Evolutionary conservation across 805 yeast genomes (phyloP).

Genomic region (Saccharomyces mikatae): DNA sequence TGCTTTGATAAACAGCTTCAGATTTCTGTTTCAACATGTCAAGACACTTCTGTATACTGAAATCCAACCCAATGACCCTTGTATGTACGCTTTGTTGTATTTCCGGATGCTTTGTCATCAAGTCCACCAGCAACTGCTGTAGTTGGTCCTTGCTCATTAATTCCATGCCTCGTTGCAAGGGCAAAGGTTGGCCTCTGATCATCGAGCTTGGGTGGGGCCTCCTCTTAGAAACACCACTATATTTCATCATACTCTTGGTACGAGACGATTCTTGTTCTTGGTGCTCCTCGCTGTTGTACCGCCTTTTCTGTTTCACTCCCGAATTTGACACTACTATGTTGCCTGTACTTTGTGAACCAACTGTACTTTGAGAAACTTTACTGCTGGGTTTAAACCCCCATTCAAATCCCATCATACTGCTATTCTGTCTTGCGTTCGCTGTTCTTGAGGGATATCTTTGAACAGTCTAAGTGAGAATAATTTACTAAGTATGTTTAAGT

Average conservation of each 20-base stretch:
- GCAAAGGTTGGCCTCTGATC: constrained; percentile 27
- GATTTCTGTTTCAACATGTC: constrained; percentile 17
- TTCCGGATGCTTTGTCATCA: constrained; percentile 23
- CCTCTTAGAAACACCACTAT: constrained; percentile 11
- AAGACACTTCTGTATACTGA: constrained; percentile 19
- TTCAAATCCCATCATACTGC: constrained; percentile 9
- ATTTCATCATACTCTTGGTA: background rate
- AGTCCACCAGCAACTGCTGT: constrained; percentile 15
- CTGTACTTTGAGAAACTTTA: background rate
- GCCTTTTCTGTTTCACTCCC: background rate
- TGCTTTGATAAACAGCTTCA: constrained; percentile 15
- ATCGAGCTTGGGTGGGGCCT: constrained; percentile 10
- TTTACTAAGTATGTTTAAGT: background rate
- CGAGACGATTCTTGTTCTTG: background rate
- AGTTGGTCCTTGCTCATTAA: constrained; percentile 26
- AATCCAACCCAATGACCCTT: constrained; percentile 10
- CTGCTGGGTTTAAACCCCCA: constrained; percentile 13
- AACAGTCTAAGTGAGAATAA: background rate
- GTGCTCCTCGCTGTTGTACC: constrained; percentile 1
- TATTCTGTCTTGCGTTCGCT: background rate
- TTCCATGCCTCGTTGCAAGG: constrained; percentile 28
- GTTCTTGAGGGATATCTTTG: background rate
- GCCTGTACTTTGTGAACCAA: constrained; percentile 1
- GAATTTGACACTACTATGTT: background rate
- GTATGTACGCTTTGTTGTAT: constrained; percentile 14